Conservation (phyloP, 148 eudicot species). For the Nepenthes mirabilis region DNA sequence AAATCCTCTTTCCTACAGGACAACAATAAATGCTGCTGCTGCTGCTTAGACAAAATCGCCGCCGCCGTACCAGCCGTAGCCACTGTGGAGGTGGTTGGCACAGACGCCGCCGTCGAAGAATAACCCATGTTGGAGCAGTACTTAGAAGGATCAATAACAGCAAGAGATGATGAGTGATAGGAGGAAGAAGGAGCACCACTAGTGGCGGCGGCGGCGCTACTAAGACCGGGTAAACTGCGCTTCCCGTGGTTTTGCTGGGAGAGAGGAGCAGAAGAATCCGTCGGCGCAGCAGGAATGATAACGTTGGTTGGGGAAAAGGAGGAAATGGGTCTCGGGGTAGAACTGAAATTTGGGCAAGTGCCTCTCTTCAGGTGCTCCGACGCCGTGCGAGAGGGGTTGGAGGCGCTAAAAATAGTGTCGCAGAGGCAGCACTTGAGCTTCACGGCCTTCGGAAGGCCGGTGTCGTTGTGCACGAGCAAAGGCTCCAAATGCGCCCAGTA, state of each 20-base stretch:
- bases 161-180: constrained; percentile 24
- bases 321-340: constrained; percentile 19
- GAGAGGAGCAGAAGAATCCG: constrained; percentile 1
- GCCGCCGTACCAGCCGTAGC: constrained; percentile 6
- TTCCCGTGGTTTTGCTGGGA: neutral
- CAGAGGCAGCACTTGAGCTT: constrained; percentile 76
- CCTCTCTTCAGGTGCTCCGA: constrained; percentile 88
- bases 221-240: constrained; percentile 32
- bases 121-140: constrained; percentile 27
- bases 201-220: constrained; percentile 17
- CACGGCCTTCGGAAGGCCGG: constrained; percentile 62
- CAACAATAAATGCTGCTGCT: constrained; percentile 32
- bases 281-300: neutral
- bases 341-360: constrained; percentile 67
- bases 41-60: constrained; percentile 4
- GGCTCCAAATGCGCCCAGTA: constrained; percentile 95
- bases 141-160: constrained; percentile 49
- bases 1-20: constrained; percentile 72
- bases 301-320: constrained; percentile 7
- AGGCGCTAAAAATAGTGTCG: constrained; percentile 68
- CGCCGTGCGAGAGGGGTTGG: constrained; percentile 89
- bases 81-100: constrained; percentile 19
- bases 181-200: constrained; percentile 3
- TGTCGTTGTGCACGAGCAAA: constrained; percentile 40
- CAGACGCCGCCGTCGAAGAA: neutral